phyloP scores from a whole-genome alignment of 2,329 filamentous ascomycete genomes.

The Pseudovirgaria hyperparasitica region DNA sequence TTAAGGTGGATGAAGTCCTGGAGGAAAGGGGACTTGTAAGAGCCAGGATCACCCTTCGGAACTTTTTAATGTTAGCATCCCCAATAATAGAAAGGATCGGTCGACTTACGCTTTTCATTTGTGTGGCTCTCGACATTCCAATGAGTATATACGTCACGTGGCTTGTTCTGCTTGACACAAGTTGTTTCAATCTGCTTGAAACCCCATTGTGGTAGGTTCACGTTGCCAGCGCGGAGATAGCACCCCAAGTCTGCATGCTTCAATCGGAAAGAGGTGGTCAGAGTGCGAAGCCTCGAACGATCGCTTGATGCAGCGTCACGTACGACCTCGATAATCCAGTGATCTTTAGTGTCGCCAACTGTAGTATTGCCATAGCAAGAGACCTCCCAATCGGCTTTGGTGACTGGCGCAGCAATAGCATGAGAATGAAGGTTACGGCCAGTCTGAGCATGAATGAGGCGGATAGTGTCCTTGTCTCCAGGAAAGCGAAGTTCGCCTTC shows the following conservation, averaged over 20 bases:
- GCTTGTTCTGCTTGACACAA: slow-evolving; percentile 86
- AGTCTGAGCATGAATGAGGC: slow-evolving; percentile 87
- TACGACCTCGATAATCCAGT: slow-evolving; percentile 90
- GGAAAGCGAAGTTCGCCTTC: slow-evolving; percentile 62
- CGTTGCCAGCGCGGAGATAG: slow-evolving; percentile 89
- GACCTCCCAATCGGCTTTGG: slow-evolving; percentile 83
- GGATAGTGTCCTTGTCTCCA: slow-evolving; percentile 63
- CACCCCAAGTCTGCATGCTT: slow-evolving; percentile 73
- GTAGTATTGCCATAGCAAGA: slow-evolving; percentile 94
- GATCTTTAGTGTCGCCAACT: slow-evolving; percentile 91
- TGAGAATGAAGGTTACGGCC: slow-evolving; percentile 97
- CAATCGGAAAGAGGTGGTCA: slow-evolving; percentile 87
- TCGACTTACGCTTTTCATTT: slow-evolving; percentile 75
- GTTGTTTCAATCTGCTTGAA: slow-evolving; percentile 99
- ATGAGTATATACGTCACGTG: slow-evolving; percentile 86
- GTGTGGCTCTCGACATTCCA: slow-evolving; percentile 96
- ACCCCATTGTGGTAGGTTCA: slow-evolving; percentile 96
- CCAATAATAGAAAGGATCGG: slow-evolving; percentile 4
- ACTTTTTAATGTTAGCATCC: slow-evolving; percentile 41
- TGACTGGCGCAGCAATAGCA: slow-evolving; percentile 73
- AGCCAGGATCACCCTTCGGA: slow-evolving; percentile 73
- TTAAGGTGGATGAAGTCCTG: slow-evolving; percentile 97
- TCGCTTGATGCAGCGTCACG: slow-evolving; percentile 80
- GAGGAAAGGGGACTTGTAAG: slow-evolving; percentile 93
- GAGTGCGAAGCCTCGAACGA: slow-evolving; percentile 70